phyloP scores from a whole-genome alignment of 305 asterid species.

The Ilex paraguariensis region DNA sequence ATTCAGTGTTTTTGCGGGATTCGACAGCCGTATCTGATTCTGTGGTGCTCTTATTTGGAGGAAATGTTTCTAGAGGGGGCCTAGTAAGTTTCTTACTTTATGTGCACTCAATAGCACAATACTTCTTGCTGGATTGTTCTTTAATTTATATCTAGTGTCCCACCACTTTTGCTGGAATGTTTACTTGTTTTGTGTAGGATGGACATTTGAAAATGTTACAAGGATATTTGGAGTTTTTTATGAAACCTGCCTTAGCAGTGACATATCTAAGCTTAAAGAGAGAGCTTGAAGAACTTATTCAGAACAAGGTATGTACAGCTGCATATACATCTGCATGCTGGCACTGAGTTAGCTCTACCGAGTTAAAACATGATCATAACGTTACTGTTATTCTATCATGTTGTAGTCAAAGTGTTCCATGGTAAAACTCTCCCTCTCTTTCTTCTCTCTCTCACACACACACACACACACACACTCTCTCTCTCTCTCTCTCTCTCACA shows the following conservation, averaged over 20 bases:
- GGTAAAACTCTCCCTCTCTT: background rate
- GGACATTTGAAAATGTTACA: slow-evolving; percentile 92
- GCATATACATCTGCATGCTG: background rate
- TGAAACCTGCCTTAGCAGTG: slow-evolving; percentile 66
- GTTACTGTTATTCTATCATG: too few species aligned
- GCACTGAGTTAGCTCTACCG: too few species aligned
- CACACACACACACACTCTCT: too few species aligned
- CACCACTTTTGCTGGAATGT: slow-evolving; percentile 9
- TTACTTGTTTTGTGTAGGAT: slow-evolving; percentile 41
- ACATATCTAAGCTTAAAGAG: slow-evolving; percentile 59
- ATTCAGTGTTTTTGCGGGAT: slow-evolving; percentile 87
- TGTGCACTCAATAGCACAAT: slow-evolving; percentile 11
- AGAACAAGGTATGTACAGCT: slow-evolving; percentile 44
- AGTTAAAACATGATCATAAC: too few species aligned
- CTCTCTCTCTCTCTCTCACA: too few species aligned
- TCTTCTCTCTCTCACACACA: too few species aligned
- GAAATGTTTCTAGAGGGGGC: slow-evolving; percentile 54
- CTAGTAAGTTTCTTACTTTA: slow-evolving; percentile 42
- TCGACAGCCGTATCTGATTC: slow-evolving; percentile 94
- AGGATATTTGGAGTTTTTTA: slow-evolving; percentile 89
- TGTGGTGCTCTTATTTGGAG: slow-evolving; percentile 81
- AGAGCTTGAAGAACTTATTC: slow-evolving; percentile 79
- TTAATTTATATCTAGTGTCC: slow-evolving; percentile 15
- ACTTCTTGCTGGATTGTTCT: slow-evolving; percentile 3
- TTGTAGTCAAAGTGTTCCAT: background rate